Conservation (phyloP, 495 filamentous ascomycete genomes). For the Aspergillus funiculosus region DNA sequence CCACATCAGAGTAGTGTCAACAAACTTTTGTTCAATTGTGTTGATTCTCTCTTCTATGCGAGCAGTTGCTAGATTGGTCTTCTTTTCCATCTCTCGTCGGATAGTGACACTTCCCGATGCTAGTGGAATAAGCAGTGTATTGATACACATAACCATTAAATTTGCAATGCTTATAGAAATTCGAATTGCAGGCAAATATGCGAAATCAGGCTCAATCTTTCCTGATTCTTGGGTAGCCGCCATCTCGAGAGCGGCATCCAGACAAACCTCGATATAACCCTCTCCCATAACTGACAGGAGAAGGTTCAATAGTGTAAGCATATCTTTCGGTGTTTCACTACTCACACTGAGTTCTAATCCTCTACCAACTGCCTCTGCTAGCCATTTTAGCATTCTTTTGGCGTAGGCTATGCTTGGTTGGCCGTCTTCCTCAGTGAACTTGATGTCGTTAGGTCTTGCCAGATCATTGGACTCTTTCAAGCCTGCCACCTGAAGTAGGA, state of each 20-base stretch:
- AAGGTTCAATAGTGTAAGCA: constrained; percentile 76
- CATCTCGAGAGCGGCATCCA: constrained; percentile 77
- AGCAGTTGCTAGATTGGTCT: constrained; percentile 63
- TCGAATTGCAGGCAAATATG: constrained; percentile 70
- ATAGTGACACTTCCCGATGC: constrained; percentile 83
- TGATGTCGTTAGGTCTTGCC: constrained; percentile 60
- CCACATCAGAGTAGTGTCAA: constrained; percentile 80
- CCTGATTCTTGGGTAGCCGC: constrained; percentile 67
- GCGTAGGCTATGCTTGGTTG: constrained; percentile 73
- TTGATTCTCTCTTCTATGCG: constrained; percentile 87
- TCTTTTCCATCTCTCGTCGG: constrained; percentile 83
- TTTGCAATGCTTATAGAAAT: constrained; percentile 84
- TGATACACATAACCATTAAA: constrained; percentile 85
- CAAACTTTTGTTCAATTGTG: constrained; percentile 74
- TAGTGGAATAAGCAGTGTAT: constrained; percentile 83
- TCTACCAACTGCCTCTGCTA: constrained; percentile 92
- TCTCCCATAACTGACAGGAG: constrained; percentile 86
- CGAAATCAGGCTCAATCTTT: constrained; percentile 83
- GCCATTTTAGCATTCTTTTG: constrained; percentile 96
- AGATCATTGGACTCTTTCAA: constrained; percentile 50
- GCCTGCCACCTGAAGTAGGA: constrained; percentile 79
- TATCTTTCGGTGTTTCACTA: constrained; percentile 89
- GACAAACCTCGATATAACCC: constrained; percentile 87
- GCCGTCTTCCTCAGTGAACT: constrained; percentile 85
- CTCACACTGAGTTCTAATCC: constrained; percentile 80